A percentile compares a stretch with the other conserved stretches of the same genome.
These are phyloP conservation scores for Artomyces pyxidatus DNA, from an alignment of 768 basidiomycete species.

Conservation along the genomic window DNA sequence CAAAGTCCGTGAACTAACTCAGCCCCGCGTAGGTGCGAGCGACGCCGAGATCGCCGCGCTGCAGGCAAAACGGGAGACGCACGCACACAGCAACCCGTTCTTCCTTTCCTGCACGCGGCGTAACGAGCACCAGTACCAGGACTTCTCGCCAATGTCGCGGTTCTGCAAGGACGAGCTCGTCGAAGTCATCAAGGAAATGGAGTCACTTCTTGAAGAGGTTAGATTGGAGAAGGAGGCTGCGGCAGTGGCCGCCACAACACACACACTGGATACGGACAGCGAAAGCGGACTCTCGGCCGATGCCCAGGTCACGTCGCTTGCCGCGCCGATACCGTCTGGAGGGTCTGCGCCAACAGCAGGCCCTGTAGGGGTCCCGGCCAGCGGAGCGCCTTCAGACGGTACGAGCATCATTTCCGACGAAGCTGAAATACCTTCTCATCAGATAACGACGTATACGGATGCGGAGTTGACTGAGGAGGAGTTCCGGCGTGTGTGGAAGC, in stretches of 20 bases:
- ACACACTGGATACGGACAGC: neutral
- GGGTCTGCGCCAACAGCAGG: neutral
- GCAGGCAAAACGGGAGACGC: conserved; percentile 47
- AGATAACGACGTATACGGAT: conserved; percentile 38
- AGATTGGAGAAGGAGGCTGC: neutral
- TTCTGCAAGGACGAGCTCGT: conserved; percentile 60
- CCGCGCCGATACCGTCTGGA: neutral
- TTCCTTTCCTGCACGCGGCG: conserved; percentile 66
- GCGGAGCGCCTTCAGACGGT: neutral
- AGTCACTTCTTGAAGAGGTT: conserved; percentile 34
- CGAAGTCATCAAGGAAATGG: conserved; percentile 63
- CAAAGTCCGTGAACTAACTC: conserved; percentile 57
- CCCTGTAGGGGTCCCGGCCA: neutral
- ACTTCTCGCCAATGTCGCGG: conserved; percentile 77
- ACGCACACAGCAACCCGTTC: conserved; percentile 60
- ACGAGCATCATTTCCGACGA: neutral
- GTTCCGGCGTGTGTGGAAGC: conserved; percentile 65
- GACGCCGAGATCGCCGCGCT: conserved; percentile 41
- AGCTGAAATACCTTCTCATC: conserved; percentile 23
- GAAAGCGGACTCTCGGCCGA: neutral
- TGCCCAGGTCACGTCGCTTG: neutral
- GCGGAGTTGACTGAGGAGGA: conserved; percentile 44
- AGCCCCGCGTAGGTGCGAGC: conserved; percentile 39
- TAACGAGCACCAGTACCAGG: conserved; percentile 56
- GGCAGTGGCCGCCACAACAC: neutral